Evolutionary conservation across 2,329 filamentous ascomycete genomes (phyloP).

Genomic region (Penicillium freii): DNA sequence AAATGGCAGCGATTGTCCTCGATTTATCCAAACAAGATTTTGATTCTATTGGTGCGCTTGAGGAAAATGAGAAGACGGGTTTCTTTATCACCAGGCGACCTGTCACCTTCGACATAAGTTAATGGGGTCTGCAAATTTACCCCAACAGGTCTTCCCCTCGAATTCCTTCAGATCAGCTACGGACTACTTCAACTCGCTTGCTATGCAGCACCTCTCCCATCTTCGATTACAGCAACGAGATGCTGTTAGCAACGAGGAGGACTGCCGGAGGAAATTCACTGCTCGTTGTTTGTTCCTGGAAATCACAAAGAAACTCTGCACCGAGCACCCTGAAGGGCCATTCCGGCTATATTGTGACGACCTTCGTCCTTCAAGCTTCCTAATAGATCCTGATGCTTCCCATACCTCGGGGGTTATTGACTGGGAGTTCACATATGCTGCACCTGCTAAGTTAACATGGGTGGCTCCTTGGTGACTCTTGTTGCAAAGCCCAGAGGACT

Average conservation of each 20-base stretch:
- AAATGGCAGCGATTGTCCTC: not conserved
- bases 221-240: not conserved
- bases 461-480: not conserved
- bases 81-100: not conserved
- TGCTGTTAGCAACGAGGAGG: not conserved
- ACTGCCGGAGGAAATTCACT: not conserved
- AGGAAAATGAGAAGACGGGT: not conserved
- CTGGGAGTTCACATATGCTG: not conserved
- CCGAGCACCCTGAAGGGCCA: not conserved
- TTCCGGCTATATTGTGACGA: not conserved
- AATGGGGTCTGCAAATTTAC: not conserved
- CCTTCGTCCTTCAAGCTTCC: not conserved
- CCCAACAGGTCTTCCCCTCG: not conserved
- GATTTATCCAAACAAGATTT: not conserved
- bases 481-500: not conserved
- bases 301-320: not conserved
- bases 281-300: not conserved
- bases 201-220: not conserved
- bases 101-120: not conserved
- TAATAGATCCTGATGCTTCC: not conserved
- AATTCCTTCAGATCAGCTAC: not conserved
- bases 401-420: not conserved
- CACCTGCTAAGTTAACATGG: not conserved
- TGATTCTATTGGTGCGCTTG: not conserved
- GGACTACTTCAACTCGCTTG: not conserved